Base-by-base conservation (phyloP, 2,329 filamentous ascomycete genomes). In the Coniochaeta prunicola region DNA sequence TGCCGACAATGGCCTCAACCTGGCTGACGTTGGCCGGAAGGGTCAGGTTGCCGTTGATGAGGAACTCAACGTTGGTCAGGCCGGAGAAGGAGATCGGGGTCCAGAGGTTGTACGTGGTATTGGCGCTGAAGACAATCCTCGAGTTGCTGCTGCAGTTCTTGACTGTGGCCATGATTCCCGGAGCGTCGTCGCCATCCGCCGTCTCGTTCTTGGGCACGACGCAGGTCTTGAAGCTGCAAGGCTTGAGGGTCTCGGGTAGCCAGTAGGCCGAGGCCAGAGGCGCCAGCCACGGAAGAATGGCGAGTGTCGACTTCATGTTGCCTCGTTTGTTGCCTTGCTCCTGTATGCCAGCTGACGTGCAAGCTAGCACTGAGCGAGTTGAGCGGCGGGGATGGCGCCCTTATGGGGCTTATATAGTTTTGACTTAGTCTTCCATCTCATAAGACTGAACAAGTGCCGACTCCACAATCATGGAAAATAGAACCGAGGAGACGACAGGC, bases 51-150 rank as follows among this genome's bases (percentile, higher is more conserved):
- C 63, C 64, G 4, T 63, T 40, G 56, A 65, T 59, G 15, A 62
- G 54, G 38, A 66, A 63, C 40, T 64, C 62, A 48, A 66, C 60
- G 38, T 64, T 62, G 6, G 28, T 57, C 8, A 66, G 59, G n/a
- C 36, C 31, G 3, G 45, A 59, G 45, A 66, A 62, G 12, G 60
- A 55, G 24, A 65, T n/a, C 1, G 64, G 64, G 8, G 64, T 65
- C 56, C 62, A 48, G 15, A 65, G 61, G 42, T 61, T 63, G 56
- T 66, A 66, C 4, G 62, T 65, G 28, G 57, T 33, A 19, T 58
- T 59, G 10, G 24, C 58, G 21, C 42, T 56, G 42, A 65, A 65
- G 6, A 65, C 34, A n/a, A 66, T 59, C 1, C 54, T 60, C 1
- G 61, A 62, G 36, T 57, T 56, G 19, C 60, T 57, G 5, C 60